phyloP scores from a whole-genome alignment of 73 alveolate species.

The Paraurostyla sp. region DNA sequence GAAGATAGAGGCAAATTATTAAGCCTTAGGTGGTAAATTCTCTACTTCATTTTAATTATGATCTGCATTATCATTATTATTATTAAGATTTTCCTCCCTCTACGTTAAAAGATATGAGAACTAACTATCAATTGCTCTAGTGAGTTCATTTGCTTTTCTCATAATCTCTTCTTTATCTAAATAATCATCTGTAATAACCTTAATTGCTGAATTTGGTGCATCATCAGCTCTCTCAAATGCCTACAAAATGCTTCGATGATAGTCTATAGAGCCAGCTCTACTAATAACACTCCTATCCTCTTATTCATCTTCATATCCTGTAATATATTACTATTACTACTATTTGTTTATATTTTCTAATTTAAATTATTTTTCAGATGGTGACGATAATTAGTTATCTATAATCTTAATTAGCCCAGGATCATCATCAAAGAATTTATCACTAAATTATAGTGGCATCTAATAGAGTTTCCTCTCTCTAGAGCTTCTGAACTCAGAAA shows the following conservation, averaged over 20 bases:
- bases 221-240: no score
- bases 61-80: no score
- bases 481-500: not conserved
- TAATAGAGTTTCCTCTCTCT: conserved; percentile 4
- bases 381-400: not conserved
- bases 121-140: conserved; percentile 35
- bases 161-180: conserved; percentile 17
- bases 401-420: conserved; percentile 44
- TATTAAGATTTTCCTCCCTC: conserved; percentile 36
- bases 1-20: conserved; percentile 5
- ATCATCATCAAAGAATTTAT: conserved; percentile 54
- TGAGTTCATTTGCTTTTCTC: conserved; percentile 36
- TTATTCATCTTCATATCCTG: no score
- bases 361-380: not conserved
- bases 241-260: no score
- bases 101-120: conserved; percentile 9
- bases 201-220: no score
- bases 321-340: no score
- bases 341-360: not conserved
- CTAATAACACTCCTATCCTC: no score
- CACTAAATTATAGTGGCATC: conserved; percentile 58
- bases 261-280: no score
- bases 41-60: not conserved
- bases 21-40: no score
- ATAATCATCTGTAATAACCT: not conserved